These are phyloP conservation scores for Arxiozyma slooffiae DNA, from an alignment of 1,139 yeast species.

Conservation along the genomic window DNA sequence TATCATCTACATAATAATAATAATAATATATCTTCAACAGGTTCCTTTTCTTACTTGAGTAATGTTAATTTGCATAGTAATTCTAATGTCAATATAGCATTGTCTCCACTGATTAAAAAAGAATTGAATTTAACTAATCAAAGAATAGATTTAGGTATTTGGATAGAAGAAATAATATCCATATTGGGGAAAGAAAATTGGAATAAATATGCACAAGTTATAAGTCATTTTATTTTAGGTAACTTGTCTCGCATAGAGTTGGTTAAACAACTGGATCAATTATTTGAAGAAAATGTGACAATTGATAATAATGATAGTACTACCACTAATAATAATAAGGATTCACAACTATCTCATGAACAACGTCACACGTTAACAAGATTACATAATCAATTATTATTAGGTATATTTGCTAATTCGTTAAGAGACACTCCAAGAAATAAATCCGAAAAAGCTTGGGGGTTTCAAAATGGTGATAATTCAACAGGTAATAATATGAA, in stretches of 20 bases:
- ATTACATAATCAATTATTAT: conserved; percentile 71
- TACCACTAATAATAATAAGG: not conserved
- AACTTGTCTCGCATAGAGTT: conserved; percentile 70
- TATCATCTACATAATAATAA: not conserved
- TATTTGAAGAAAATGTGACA: conserved; percentile 15
- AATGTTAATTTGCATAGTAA: not conserved
- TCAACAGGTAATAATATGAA: conserved; percentile 18
- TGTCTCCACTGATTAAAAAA: conserved; percentile 1
- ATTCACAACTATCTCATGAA: conserved; percentile 1
- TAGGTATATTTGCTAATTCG: conserved; percentile 78
- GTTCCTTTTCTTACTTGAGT: not conserved
- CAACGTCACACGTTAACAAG: conserved; percentile 22
- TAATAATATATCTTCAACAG: not conserved
- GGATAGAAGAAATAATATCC: conserved; percentile 65
- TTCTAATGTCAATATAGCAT: not conserved
- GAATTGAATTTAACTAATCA: conserved; percentile 22
- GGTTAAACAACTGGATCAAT: conserved; percentile 22
- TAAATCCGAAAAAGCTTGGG: conserved; percentile 28
- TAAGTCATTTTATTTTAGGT: conserved; percentile 69
- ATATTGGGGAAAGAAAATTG: conserved; percentile 61
- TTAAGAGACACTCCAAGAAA: conserved; percentile 41
- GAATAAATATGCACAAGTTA: conserved; percentile 76
- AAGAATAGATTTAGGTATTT: conserved; percentile 60
- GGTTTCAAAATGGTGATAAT: conserved; percentile 24
- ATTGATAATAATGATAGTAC: not conserved